These are phyloP conservation scores for Danielia oregonensis DNA, from an alignment of 805 yeast genomes.

Conservation along the genomic window DNA sequence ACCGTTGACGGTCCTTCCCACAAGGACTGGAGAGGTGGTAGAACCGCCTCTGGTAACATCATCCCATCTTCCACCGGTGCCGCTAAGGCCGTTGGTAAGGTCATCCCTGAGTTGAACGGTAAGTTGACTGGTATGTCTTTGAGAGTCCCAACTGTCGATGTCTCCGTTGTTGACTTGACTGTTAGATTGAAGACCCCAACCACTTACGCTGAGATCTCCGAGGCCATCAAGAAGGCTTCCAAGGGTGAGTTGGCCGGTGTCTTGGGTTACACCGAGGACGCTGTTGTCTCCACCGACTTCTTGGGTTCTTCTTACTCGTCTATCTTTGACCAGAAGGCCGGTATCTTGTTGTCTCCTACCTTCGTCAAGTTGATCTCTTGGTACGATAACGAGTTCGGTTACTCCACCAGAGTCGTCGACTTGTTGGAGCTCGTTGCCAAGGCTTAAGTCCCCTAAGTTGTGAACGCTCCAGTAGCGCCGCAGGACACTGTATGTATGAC, in stretches of 20 bases:
- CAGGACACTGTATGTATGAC: too few species aligned
- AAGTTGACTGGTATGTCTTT: conserved; percentile 91
- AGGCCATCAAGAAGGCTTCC: conserved; percentile 70
- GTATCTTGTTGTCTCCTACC: conserved; percentile 80
- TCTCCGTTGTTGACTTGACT: conserved; percentile 90
- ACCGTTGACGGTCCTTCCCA: conserved; percentile 96
- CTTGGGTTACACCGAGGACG: conserved; percentile 88
- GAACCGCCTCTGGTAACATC: conserved; percentile 93
- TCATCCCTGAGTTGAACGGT: conserved; percentile 85
- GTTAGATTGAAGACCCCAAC: conserved; percentile 74
- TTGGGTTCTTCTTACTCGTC: conserved; percentile 79
- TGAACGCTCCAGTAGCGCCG: conserved; percentile 6
- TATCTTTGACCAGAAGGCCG: conserved; percentile 88
- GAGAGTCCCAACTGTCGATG: conserved; percentile 93
- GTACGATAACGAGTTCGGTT: conserved; percentile 96
- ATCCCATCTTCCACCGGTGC: conserved; percentile 97
- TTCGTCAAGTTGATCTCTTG: conserved; percentile 90
- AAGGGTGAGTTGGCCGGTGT: conserved; percentile 78
- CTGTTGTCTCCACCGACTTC: conserved; percentile 89
- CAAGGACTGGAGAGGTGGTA: conserved; percentile 99
- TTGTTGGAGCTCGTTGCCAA: conserved; percentile 77
- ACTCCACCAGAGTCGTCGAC: conserved; percentile 95
- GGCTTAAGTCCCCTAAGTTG: conserved; percentile 14
- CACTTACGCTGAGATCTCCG: conserved; percentile 79
- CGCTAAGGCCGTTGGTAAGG: conserved; percentile 96